Conservation (phyloP, 2,329 filamentous ascomycete genomes). For the Xylaria sp. region DNA sequence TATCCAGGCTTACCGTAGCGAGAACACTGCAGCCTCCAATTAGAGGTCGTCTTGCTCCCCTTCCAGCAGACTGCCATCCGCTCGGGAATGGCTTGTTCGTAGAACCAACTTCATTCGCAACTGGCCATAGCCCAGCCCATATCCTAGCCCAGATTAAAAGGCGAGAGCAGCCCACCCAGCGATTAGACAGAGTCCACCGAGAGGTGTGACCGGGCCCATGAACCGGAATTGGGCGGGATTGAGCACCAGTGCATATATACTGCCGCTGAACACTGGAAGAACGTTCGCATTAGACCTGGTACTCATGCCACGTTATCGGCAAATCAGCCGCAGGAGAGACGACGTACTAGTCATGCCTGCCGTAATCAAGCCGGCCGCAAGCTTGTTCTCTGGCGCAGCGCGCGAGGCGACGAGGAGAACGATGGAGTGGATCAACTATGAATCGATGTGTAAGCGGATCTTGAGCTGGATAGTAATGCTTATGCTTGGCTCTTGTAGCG, state of each 20-base stretch:
- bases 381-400: conserved; percentile 62
- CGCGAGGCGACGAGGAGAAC: conserved; percentile 66
- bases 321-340: neutral
- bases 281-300: neutral
- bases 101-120: neutral
- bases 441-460: neutral
- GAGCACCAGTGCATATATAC: conserved; percentile 71
- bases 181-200: conserved; percentile 72
- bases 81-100: neutral
- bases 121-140: neutral
- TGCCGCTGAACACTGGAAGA: conserved; percentile 67
- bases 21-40: neutral
- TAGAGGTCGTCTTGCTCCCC: neutral
- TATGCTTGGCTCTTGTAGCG: neutral
- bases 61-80: neutral
- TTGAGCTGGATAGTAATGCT: too few species aligned
- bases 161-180: conserved; percentile 67
- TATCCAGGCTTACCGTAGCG: neutral
- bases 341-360: conserved; percentile 66
- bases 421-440: conserved; percentile 69
- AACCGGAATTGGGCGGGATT: conserved; percentile 68
- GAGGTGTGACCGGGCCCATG: conserved; percentile 71
- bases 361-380: conserved; percentile 68
- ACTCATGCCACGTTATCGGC: too few species aligned
- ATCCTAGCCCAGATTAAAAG: conserved; percentile 24